phyloP scores from a whole-genome alignment of 352 stramenopile genomes.

The Pythium chondricola region DNA sequence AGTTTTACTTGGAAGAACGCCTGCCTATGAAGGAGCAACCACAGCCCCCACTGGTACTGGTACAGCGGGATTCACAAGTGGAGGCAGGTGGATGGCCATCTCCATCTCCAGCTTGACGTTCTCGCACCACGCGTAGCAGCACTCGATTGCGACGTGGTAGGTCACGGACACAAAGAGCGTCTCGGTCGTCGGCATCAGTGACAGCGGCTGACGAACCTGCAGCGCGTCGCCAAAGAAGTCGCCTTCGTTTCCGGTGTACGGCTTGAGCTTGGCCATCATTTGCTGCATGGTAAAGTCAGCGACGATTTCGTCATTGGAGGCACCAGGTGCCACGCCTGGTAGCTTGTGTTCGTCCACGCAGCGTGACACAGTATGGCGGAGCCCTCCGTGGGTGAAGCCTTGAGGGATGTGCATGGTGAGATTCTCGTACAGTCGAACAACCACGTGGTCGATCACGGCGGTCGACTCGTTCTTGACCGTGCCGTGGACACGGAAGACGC shows the following conservation, averaged over 20 bases:
- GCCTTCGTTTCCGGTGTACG: not conserved
- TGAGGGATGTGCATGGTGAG: conserved; percentile 6
- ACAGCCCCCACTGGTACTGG: too few relatives aligned
- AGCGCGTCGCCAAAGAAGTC: conserved; percentile 1
- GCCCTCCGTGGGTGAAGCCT: not conserved
- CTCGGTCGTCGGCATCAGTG: conserved; percentile 1
- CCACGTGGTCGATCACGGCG: not conserved
- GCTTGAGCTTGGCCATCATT: not conserved
- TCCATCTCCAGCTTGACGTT: conserved; percentile 4
- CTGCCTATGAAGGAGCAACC: too few relatives aligned
- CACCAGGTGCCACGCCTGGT: not conserved
- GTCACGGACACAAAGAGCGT: conserved; percentile 6
- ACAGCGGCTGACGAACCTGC: conserved; percentile 2
- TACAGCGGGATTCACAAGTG: too few relatives aligned
- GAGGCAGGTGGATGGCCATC: not conserved
- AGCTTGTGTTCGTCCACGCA: conserved; percentile 2
- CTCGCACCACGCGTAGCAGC: not conserved
- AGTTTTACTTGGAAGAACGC: too few relatives aligned
- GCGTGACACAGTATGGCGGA: not conserved
- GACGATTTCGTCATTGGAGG: conserved; percentile 3
- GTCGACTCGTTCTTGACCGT: conserved; percentile 5
- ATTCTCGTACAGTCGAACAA: conserved; percentile 8
- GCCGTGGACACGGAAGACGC: not conserved
- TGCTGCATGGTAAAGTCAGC: not conserved
- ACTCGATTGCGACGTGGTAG: conserved; percentile 8